Evolutionary conservation across 2,329 filamentous ascomycete species (phyloP), one percentile per base, ranked within the genome.

Genomic region (Cercospora sesami): DNA sequence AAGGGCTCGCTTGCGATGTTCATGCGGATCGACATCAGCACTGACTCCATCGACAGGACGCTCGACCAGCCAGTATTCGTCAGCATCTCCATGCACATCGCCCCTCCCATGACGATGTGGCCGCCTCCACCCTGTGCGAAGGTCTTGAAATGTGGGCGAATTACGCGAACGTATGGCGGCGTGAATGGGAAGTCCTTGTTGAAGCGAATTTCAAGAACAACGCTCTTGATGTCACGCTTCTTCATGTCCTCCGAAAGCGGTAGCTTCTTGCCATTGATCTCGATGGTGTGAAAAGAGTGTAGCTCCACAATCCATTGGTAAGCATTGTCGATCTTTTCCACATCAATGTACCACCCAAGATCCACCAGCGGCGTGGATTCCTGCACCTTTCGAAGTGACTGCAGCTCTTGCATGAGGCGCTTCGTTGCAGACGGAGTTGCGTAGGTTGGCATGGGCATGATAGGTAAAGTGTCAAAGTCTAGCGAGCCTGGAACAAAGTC

Each of bases 281-380:
- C 69, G 66, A 78, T 75, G 7, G 71, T 73, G 1, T 81, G 77
- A 74, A 97, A 96, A 53, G 90, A 92, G 78, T 97, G 94, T 1
- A 97, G 82, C 78, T 97, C 91, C 5, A 96, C 89, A 67, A 96
- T 93, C 93, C 93, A 96, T 75, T 96, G 93, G 75, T 95, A 97
- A 69, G 93, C 84, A 74, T 94, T 96, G 23, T 82, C 85, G 42
- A 94, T 82, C 60, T 87, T 85, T 5, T 83, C 81, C 14, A 85
- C 80, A 74, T 96, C 86, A 65, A 96, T 89, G 75, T 92, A 93
- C 93, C 93, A 97, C 16, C 94, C 94, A 0, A 96, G 84, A 68
- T 90, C 86, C 68, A 89, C 85, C 1, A 87, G 77, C 0, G 87
- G 85, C 0, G 85, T 87, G 10, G 77, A 81, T 0, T 85, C 78